Evolutionary conservation across 441 rosid species (phyloP), one percentile per base, ranked within the genome.

Genomic region (Sinapis alba): DNA sequence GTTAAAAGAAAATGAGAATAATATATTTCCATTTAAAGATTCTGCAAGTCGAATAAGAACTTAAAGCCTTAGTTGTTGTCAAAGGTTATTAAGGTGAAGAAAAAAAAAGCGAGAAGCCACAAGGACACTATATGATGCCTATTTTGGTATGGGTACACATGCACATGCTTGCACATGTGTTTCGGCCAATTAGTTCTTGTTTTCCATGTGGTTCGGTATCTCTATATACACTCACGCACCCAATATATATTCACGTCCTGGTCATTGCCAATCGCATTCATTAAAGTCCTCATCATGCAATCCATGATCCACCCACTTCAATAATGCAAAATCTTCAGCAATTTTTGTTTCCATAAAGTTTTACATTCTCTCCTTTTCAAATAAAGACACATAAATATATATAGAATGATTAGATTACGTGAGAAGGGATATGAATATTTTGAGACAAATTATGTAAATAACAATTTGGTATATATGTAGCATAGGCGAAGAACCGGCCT

Each of bases 111-210:
- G 47, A 75, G 62, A 68, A 75, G 73, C 32, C 53, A 69, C 59
- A 63, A 63, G 75, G 79, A 69, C 65, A 63, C 66, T 69, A 51
- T 65, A 76, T 70, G 80, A 70, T 71, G 71, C 80, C 76, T 16
- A 77, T 64, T 70, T 76, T 43, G 65, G 75, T 76, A 69, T 62
- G 54, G 51, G 66, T 54, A 45, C 71, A 64, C 67, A 71, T 71
- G 18, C 80, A 77, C 79, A 69, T 76, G 79, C 53, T 69, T 69
- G 75, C 79, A 76, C 80, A 77, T 77, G 80, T 70, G 76, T 58
- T 77, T 54, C 57, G 68, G 45, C 76, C 76, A 70, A 64, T 77
- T 28, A 76, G 12, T 63, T 76, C 75, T 63, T 76, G 58, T 56
- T 63, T 70, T 56, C 75, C 80, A 76, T 76, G 80, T 69, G 75